Evolutionary conservation across 2,329 filamentous ascomycete genomes (phyloP).

Genomic region (Trichoderma atroviride): DNA sequence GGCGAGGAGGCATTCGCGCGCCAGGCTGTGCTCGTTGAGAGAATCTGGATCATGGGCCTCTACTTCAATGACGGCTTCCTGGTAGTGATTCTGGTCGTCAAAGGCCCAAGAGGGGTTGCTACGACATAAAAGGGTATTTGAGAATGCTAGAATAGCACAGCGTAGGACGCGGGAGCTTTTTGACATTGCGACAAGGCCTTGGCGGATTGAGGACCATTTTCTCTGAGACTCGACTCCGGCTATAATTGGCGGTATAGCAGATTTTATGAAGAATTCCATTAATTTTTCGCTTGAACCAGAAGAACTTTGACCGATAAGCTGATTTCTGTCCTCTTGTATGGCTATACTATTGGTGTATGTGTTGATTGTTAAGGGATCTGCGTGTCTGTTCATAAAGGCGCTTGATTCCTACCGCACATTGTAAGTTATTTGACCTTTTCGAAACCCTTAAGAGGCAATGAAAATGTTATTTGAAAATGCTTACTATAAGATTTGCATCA

Average conservation of each 20-base stretch:
- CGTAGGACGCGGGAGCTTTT: constrained; percentile 50
- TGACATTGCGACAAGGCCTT: constrained; percentile 52
- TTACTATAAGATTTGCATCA: constrained; percentile 29
- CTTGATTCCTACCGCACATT: neutral
- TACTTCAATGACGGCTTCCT: constrained; percentile 42
- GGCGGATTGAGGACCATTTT: constrained; percentile 54
- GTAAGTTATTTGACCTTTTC: neutral
- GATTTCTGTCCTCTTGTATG: neutral
- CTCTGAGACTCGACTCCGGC: constrained; percentile 56
- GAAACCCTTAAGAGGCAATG: neutral
- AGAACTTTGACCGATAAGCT: neutral
- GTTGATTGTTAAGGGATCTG: neutral
- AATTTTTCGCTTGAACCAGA: constrained; percentile 36
- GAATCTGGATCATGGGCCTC: constrained; percentile 31
- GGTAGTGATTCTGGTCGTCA: constrained; percentile 44
- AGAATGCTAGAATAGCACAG: constrained; percentile 55
- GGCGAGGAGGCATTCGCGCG: constrained; percentile 50
- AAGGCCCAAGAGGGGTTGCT: constrained; percentile 38
- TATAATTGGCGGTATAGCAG: constrained; percentile 55
- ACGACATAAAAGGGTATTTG: constrained; percentile 47
- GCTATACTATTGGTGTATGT: neutral
- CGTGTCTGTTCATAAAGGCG: neutral
- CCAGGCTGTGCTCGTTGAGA: constrained; percentile 36
- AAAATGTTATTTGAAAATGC: neutral
- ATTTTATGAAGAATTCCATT: constrained; percentile 52